These are phyloP conservation scores for Kwoniella bestiolae DNA, from an alignment of 768 basidiomycete genomes.

Conservation along the genomic window DNA sequence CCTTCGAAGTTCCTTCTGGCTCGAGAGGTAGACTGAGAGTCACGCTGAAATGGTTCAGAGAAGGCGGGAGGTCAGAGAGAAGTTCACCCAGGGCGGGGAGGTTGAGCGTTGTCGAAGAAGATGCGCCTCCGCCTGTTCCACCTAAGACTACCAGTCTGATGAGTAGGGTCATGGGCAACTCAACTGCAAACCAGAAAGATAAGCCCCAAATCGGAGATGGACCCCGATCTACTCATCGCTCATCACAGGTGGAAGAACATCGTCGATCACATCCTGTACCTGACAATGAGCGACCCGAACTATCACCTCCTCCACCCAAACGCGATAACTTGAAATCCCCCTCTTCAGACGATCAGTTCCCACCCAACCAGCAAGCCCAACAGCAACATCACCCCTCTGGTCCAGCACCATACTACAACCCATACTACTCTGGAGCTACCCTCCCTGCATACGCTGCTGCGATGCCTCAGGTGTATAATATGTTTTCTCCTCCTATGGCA, in stretches of 20 bases:
- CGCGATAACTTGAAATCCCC: conserved; percentile 7
- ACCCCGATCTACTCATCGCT: background rate
- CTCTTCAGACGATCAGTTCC: background rate
- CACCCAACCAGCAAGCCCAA: conserved; percentile 3
- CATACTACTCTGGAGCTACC: conserved; percentile 19
- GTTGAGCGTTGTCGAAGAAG: conserved; percentile 1
- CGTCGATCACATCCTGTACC: conserved; percentile 13
- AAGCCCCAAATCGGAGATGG: background rate
- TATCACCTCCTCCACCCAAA: conserved; percentile 2
- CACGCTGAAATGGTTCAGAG: conserved; percentile 16
- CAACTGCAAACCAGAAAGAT: background rate
- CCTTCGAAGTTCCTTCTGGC: conserved; percentile 27
- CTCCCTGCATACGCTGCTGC: conserved; percentile 18
- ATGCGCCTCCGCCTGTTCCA: conserved; percentile 14
- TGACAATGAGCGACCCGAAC: background rate
- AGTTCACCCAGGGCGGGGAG: background rate
- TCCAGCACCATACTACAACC: conserved; percentile 8
- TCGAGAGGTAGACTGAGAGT: conserved; percentile 22
- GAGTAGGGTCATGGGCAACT: background rate
- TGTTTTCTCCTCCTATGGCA: conserved; percentile 7
- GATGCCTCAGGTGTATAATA: conserved; percentile 17
- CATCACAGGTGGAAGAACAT: background rate
- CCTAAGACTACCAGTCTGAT: conserved; percentile 16
- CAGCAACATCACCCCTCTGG: conserved; percentile 2
- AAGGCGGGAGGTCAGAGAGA: conserved; percentile 12